A percentile compares a stretch with the other conserved stretches of the same genome.
Evolutionary conservation across 176 grass and related monocot species (phyloP).

Genomic region (Phoenix roebelenii): DNA sequence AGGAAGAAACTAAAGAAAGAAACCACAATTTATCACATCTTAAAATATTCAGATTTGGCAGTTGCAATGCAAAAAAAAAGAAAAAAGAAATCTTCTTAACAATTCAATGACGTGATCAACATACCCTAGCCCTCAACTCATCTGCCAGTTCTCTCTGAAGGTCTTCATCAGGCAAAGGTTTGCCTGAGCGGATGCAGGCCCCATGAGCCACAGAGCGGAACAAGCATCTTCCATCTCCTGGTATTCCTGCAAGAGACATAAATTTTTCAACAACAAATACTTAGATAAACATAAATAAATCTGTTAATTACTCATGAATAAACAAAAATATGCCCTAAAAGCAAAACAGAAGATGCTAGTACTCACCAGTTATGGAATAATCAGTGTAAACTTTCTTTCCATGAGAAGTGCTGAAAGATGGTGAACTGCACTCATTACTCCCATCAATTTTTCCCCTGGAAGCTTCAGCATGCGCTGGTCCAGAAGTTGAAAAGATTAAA

Average conservation of each 20-base stretch:
- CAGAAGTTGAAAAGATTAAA: constrained; percentile 55
- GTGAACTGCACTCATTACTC: constrained; percentile 8
- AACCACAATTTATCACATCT: too few relatives aligned
- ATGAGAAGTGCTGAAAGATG: constrained; percentile 41
- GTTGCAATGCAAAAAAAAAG: neutral
- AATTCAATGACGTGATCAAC: neutral
- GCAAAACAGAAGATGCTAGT: neutral
- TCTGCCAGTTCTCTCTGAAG: constrained; percentile 79
- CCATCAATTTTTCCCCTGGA: constrained; percentile 26
- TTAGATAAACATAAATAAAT: neutral
- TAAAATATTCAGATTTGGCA: neutral
- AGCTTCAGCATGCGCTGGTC: constrained; percentile 41
- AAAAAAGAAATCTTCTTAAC: neutral
- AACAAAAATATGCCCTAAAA: neutral
- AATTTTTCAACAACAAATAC: constrained; percentile 19
- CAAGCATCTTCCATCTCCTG: constrained; percentile 84
- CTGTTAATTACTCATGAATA: neutral
- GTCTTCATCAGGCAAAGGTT: constrained; percentile 41
- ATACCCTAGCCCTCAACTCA: constrained; percentile 69
- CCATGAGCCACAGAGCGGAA: constrained; percentile 81
- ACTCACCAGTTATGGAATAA: constrained; percentile 83
- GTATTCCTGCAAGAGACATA: constrained; percentile 45
- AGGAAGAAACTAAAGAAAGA: neutral
- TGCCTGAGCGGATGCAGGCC: constrained; percentile 42
- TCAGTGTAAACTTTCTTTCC: constrained; percentile 72